Conservation (phyloP, 208 protist species). For the Angomonas desouzai region DNA sequence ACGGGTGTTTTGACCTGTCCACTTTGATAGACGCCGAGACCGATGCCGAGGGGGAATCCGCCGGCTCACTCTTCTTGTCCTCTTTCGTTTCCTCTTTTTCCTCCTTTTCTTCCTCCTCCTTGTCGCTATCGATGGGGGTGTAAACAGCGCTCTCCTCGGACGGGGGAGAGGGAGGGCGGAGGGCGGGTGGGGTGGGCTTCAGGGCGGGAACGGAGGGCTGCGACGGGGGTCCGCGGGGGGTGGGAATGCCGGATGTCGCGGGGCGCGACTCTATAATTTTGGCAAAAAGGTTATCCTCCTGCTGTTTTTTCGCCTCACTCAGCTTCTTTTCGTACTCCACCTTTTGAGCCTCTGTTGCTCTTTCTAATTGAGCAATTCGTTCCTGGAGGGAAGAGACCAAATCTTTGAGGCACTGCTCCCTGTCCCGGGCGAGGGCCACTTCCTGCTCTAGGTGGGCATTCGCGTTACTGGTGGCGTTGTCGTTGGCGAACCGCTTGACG, state of each 20-base stretch:
- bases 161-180: neutral
- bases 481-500: constrained; percentile 17
- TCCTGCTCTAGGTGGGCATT: constrained; percentile 13
- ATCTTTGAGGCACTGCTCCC: constrained; percentile 23
- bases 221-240: neutral
- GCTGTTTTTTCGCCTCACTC: constrained; percentile 14
- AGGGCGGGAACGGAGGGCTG: neutral
- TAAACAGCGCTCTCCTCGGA: neutral
- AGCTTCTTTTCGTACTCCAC: constrained; percentile 23
- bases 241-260: neutral
- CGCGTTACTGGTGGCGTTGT: constrained; percentile 17
- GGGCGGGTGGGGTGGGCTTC: neutral
- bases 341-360: constrained; percentile 17
- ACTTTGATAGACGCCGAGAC: neutral
- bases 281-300: constrained; percentile 11
- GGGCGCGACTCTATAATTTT: constrained; percentile 14
- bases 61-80: neutral
- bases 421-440: constrained; percentile 26
- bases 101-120: neutral
- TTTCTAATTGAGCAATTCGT: constrained; percentile 12
- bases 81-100: neutral
- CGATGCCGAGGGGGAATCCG: neutral
- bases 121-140: neutral
- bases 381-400: constrained; percentile 12
- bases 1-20: neutral